A percentile compares a stretch with the other conserved stretches of the same genome.
Conservation (phyloP, 1,284 basidiomycete genomes). For the Pseudozyma thailandica region DNA sequence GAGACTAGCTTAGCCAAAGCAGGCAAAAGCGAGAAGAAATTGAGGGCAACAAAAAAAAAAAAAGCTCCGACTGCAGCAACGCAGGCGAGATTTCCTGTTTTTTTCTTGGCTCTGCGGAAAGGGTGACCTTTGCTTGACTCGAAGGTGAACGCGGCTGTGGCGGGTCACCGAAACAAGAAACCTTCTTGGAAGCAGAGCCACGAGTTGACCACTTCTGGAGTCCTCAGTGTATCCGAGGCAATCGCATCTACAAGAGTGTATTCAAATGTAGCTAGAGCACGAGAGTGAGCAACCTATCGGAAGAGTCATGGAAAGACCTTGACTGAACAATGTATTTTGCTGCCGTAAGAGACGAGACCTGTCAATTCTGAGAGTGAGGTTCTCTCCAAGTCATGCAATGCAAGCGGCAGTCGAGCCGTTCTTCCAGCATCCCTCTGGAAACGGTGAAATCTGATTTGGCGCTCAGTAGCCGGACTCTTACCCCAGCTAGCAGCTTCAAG, state of each 20-base stretch:
- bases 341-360: not conserved
- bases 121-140: too few relatives aligned
- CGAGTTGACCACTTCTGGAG: not conserved
- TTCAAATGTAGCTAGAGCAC: too few relatives aligned
- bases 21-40: slow-evolving; percentile 2
- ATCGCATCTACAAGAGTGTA: too few relatives aligned
- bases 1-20: too few relatives aligned
- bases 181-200: not conserved
- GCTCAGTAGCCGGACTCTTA: slow-evolving; percentile 7
- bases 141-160: too few relatives aligned
- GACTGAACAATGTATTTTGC: too few relatives aligned
- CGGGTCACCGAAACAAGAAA: slow-evolving; percentile 29
- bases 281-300: too few relatives aligned
- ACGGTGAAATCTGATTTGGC: slow-evolving; percentile 15
- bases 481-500: not conserved
- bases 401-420: slow-evolving; percentile 13
- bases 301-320: too few relatives aligned
- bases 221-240: too few relatives aligned
- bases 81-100: too few relatives aligned
- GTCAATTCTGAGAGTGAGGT: not conserved
- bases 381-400: not conserved
- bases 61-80: slow-evolving; percentile 16
- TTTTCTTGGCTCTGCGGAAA: slow-evolving; percentile 31
- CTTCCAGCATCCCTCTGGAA: too few relatives aligned
- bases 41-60: too few relatives aligned